Conservation (phyloP, 2,329 filamentous ascomycete genomes). For the Cordyceps javanica region DNA sequence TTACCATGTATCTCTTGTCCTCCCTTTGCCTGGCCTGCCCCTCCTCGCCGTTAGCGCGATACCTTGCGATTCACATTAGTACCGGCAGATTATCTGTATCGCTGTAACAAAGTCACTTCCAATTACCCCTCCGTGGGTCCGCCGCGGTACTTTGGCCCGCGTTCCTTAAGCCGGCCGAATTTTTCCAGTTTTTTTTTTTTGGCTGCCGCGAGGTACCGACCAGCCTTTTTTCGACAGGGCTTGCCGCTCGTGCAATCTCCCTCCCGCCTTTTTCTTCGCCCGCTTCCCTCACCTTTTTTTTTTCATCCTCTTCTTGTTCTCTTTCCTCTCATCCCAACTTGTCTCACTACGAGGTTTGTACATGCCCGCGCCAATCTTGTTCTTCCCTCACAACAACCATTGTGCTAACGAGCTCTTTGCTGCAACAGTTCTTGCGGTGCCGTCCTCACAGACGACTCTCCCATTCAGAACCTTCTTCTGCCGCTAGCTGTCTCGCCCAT, state of each 20-base stretch:
- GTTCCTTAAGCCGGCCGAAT: conserved; percentile 1
- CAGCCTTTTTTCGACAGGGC: background rate
- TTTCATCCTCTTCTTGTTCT: background rate
- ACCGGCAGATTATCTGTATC: background rate
- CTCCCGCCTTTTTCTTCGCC: conserved; percentile 9
- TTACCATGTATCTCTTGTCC: no score
- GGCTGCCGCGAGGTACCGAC: conserved; percentile 9
- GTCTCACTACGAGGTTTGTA: conserved; percentile 2
- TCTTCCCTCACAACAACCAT: background rate
- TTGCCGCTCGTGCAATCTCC: conserved; percentile 2
- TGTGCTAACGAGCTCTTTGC: conserved; percentile 6
- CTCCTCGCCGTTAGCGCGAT: background rate
- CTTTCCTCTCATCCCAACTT: background rate
- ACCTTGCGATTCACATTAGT: background rate
- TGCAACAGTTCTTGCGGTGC: conserved; percentile 6
- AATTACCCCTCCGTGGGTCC: conserved; percentile 8
- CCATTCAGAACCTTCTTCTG: conserved; percentile 11
- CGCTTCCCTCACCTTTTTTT: conserved; percentile 4
- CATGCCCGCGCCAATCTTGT: background rate
- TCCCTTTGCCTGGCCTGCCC: background rate
- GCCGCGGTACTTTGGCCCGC: background rate
- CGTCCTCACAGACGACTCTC: conserved; percentile 2
- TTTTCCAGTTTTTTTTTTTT: conserved; percentile 4
- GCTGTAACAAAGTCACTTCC: background rate
- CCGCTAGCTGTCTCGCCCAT: conserved; percentile 20